These are phyloP conservation scores for Dothistroma pini DNA, from an alignment of 2,329 filamentous ascomycete genomes.

Conservation along the genomic window DNA sequence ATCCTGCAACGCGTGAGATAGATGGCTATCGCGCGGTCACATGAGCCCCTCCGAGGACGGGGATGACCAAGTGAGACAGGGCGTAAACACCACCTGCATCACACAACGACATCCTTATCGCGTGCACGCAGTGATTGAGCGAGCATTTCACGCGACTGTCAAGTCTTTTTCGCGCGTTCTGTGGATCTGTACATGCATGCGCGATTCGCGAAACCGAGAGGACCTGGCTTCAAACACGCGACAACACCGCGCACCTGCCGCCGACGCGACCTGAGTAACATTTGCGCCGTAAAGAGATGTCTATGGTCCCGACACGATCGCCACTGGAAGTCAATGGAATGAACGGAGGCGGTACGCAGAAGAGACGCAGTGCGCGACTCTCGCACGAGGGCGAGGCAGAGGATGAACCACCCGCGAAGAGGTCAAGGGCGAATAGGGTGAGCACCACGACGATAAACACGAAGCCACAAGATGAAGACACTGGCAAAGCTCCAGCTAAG, in stretches of 20 bases:
- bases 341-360: slow-evolving; percentile 45
- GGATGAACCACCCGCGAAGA: slow-evolving; percentile 44
- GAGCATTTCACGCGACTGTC: not conserved
- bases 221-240: not conserved
- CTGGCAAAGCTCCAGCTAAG: slow-evolving; percentile 33
- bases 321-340: slow-evolving; percentile 48
- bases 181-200: not conserved
- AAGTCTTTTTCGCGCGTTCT: not conserved
- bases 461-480: slow-evolving; percentile 30
- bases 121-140: not conserved
- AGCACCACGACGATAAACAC: slow-evolving; percentile 37
- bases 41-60: too few relatives aligned
- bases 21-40: too few relatives aligned
- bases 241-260: not conserved
- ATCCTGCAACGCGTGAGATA: too few relatives aligned
- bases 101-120: not conserved
- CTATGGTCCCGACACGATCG: slow-evolving; percentile 36
- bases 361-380: slow-evolving; percentile 46
- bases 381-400: slow-evolving; percentile 42
- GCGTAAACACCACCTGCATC: not conserved
- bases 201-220: not conserved
- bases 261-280: slow-evolving; percentile 2
- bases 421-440: slow-evolving; percentile 37
- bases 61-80: too few relatives aligned
- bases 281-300: slow-evolving; percentile 29